Conservation (phyloP, 179 eudicot genomes). For the Beta corolliflora region DNA sequence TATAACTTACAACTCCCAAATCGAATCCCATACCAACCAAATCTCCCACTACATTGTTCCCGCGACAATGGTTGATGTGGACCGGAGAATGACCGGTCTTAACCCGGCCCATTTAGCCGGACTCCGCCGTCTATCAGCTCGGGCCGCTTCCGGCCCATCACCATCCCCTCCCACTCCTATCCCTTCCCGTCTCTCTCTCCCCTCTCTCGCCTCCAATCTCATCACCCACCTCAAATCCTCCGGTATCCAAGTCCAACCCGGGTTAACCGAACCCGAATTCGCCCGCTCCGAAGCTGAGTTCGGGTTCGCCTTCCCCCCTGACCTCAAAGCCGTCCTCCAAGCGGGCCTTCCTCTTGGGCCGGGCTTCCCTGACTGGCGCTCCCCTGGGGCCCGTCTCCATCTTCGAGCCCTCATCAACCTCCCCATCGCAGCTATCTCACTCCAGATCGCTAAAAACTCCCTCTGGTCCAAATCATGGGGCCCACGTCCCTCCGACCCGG, state of each 20-base stretch:
- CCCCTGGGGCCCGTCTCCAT: constrained; percentile 60
- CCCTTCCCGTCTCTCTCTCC: constrained; percentile 64
- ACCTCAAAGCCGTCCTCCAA: constrained; percentile 65
- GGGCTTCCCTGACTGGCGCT: constrained; percentile 91
- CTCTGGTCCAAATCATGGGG: constrained; percentile 87
- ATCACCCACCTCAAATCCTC: constrained; percentile 57
- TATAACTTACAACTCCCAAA: neutral
- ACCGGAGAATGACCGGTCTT: constrained; percentile 81
- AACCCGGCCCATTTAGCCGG: constrained; percentile 92
- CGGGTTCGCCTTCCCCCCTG: constrained; percentile 81
- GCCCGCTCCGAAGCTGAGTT: constrained; percentile 76
- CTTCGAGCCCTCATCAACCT: constrained; percentile 64
- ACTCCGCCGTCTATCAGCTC: constrained; percentile 92
- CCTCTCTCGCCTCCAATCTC: constrained; percentile 58
- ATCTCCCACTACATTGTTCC: neutral
- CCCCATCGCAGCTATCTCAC: constrained; percentile 73
- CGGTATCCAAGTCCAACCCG: constrained; percentile 59
- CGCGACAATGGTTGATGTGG: constrained; percentile 79
- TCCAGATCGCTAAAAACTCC: constrained; percentile 64
- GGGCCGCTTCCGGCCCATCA: constrained; percentile 63
- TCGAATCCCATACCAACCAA: neutral
- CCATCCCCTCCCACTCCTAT: constrained; percentile 50
- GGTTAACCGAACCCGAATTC: constrained; percentile 69
- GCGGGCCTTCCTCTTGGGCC: constrained; percentile 80
- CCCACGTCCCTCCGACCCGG: constrained; percentile 62